phyloP scores from a whole-genome alignment of 1,284 basidiomycete genomes.

The Hypsizygus ulmarius region DNA sequence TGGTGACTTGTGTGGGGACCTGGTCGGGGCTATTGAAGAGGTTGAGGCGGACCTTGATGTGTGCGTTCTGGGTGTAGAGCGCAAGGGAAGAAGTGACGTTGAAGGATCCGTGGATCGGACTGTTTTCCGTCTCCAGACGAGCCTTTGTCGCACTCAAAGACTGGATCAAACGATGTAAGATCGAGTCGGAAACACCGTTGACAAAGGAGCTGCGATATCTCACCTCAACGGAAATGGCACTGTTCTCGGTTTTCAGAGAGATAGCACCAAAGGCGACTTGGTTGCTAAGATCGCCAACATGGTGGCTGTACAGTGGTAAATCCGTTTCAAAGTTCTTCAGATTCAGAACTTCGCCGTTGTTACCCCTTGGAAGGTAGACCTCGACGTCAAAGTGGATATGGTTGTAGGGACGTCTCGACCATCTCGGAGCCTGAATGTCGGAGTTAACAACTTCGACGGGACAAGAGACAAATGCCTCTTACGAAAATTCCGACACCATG shows the following conservation, averaged over 20 bases:
- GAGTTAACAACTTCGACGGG: not conserved
- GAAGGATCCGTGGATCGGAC: constrained; percentile 42
- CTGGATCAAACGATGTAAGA: constrained; percentile 22
- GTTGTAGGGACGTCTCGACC: constrained; percentile 1
- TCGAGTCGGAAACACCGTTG: not conserved
- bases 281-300: constrained; percentile 28
- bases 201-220: not conserved
- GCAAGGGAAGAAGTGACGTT: constrained; percentile 32
- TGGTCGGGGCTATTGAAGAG: constrained; percentile 29
- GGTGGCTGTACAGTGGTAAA: constrained; percentile 33
- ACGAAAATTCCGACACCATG: constrained; percentile 45
- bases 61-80: constrained; percentile 36
- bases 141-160: constrained; percentile 32
- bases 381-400: constrained; percentile 30
- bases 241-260: constrained; percentile 24
- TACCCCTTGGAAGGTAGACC: constrained; percentile 31
- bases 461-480: constrained; percentile 15
- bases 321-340: constrained; percentile 34
- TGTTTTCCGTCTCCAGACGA: constrained; percentile 32
- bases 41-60: constrained; percentile 34
- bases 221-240: constrained; percentile 31
- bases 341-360: constrained; percentile 12
- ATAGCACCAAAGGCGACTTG: constrained; percentile 33
- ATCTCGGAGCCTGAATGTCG: constrained; percentile 6
- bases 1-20: constrained; percentile 15